Evolutionary conservation across 441 rosid genomes (phyloP).

Genomic region (Rhodomyrtus psidioides): DNA sequence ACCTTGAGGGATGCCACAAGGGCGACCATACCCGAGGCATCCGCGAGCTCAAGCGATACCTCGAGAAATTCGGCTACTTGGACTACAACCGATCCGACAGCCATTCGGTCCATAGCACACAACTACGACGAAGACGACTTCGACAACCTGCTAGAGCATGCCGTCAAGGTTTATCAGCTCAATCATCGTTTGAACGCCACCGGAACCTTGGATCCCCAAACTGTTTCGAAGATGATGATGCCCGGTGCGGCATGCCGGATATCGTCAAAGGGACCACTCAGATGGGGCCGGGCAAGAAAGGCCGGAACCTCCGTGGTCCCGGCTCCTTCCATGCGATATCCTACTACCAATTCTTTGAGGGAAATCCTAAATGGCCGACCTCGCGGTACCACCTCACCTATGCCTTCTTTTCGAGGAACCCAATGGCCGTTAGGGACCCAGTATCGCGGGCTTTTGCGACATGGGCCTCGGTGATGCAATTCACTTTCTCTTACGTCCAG

Average conservation of each 20-base stretch:
- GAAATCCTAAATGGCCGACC: neutral
- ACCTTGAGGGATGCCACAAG: slow-evolving; percentile 17
- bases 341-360: neutral
- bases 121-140: slow-evolving; percentile 10
- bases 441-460: neutral
- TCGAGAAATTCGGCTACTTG: slow-evolving; percentile 16
- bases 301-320: neutral
- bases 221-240: slow-evolving; percentile 8
- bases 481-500: neutral
- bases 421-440: neutral
- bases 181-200: slow-evolving; percentile 14
- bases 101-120: neutral
- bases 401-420: neutral
- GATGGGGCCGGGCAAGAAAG: neutral
- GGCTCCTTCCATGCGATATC: neutral
- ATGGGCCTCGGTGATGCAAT: slow-evolving; percentile 5
- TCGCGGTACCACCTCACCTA: slow-evolving; percentile 7
- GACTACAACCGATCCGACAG: neutral
- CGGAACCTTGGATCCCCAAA: slow-evolving; percentile 8
- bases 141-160: slow-evolving; percentile 19
- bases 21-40: slow-evolving; percentile 5
- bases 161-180: slow-evolving; percentile 18
- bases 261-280: neutral
- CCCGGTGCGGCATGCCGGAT: slow-evolving; percentile 22
- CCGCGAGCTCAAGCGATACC: slow-evolving; percentile 8